phyloP scores from a whole-genome alignment of 768 basidiomycete genomes.

The Leucosporidium scottii region DNA sequence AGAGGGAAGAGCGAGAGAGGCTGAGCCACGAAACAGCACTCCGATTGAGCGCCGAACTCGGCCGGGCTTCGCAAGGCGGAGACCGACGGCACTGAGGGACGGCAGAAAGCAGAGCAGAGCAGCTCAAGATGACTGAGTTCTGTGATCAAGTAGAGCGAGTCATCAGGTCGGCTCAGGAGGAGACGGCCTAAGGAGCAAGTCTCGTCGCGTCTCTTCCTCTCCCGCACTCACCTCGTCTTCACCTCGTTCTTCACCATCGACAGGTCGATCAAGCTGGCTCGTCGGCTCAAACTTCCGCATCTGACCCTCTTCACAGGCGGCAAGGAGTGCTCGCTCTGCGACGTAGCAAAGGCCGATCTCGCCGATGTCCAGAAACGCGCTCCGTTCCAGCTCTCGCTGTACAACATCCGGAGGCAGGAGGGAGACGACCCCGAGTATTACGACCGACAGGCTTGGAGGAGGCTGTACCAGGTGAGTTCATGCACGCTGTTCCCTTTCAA shows the following conservation, averaged over 20 bases:
- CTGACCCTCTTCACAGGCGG: conserved; percentile 24
- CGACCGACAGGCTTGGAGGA: conserved; percentile 19
- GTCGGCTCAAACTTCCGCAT: conserved; percentile 5
- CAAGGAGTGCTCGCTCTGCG: conserved; percentile 17
- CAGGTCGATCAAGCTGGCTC: background rate
- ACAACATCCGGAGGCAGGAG: conserved; percentile 17
- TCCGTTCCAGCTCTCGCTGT: conserved; percentile 19
- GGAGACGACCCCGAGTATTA: conserved; percentile 17
- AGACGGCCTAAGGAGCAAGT: too few relatives aligned
- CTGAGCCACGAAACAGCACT: too few relatives aligned
- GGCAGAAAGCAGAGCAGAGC: too few relatives aligned
- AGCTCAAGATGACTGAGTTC: too few relatives aligned
- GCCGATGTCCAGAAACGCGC: conserved; percentile 1
- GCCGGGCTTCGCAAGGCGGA: too few relatives aligned
- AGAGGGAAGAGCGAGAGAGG: too few relatives aligned
- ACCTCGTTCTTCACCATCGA: background rate
- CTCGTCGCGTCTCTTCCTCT: background rate
- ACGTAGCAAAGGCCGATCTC: conserved; percentile 29
- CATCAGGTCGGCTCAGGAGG: too few relatives aligned
- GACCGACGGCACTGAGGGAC: too few relatives aligned
- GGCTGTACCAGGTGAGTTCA: conserved; percentile 30
- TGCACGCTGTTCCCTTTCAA: background rate
- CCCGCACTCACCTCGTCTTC: background rate
- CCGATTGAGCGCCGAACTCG: too few relatives aligned
- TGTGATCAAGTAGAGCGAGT: background rate